These are phyloP conservation scores for Polytrichum formosum DNA, from an alignment of 225 moss, liverwort and hornwort genomes.

Conservation along the genomic window DNA sequence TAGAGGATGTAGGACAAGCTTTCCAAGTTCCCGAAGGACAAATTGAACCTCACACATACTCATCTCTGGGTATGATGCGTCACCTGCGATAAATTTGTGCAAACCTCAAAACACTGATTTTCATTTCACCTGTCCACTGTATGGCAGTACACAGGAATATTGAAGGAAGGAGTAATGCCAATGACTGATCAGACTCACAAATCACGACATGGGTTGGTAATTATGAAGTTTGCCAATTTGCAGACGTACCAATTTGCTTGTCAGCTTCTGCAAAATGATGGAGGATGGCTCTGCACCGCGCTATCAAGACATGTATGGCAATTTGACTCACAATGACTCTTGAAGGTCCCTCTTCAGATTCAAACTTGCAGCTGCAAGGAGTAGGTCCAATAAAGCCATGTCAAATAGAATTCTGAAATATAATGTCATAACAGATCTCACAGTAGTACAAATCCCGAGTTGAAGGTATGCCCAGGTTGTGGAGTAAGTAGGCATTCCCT, in stretches of 20 bases:
- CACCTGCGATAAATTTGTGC: slow-evolving; percentile 30
- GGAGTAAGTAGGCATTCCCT: too few species aligned
- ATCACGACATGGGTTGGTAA: too few species aligned
- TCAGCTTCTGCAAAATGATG: slow-evolving; percentile 54
- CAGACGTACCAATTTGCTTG: slow-evolving; percentile 29
- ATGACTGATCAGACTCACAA: too few species aligned
- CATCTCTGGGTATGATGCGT: slow-evolving; percentile 31
- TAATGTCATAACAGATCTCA: too few species aligned
- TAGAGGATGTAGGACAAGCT: slow-evolving; percentile 53
- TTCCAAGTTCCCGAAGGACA: slow-evolving; percentile 41
- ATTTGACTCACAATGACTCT: slow-evolving; percentile 48
- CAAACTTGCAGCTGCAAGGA: slow-evolving; percentile 40
- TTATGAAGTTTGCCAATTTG: background rate
- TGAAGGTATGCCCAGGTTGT: too few species aligned
- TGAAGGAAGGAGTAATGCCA: background rate
- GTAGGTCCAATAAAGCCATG: too few species aligned
- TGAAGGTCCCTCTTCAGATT: slow-evolving; percentile 39
- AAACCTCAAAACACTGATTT: background rate
- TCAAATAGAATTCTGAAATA: too few species aligned
- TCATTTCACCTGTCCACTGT: background rate
- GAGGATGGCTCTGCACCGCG: slow-evolving; percentile 48
- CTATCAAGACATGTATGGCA: slow-evolving; percentile 36
- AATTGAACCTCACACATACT: slow-evolving; percentile 50
- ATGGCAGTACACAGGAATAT: slow-evolving; percentile 8
- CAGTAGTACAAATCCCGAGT: too few species aligned